A percentile compares a stretch with the other conserved stretches of the same genome.
Evolutionary conservation across 345 rosid genomes (phyloP).

Genomic region (Salix arbutifolia): DNA sequence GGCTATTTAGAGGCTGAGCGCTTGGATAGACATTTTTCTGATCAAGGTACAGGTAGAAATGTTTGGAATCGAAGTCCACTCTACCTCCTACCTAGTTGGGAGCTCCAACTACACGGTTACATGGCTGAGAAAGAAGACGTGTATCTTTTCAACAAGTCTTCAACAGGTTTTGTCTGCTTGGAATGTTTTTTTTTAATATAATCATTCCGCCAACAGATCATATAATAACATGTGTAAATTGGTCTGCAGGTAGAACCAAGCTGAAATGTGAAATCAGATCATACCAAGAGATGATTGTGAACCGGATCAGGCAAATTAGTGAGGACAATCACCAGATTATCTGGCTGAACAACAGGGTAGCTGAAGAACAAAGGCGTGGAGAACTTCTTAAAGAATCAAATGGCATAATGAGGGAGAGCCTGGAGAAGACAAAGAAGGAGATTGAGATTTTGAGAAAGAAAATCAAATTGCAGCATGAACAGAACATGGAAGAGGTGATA

Average conservation of each 20-base stretch:
- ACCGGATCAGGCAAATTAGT: constrained; percentile 46
- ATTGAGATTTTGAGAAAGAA: constrained; percentile 56
- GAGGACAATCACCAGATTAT: constrained; percentile 65
- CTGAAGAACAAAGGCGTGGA: constrained; percentile 32
- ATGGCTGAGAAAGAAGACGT: constrained; percentile 63
- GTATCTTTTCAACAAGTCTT: constrained; percentile 57
- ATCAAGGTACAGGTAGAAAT: constrained; percentile 58
- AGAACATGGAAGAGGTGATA: constrained; percentile 67
- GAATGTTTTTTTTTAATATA: not conserved
- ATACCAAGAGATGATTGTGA: constrained; percentile 66
- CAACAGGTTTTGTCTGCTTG: constrained; percentile 38
- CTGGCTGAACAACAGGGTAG: constrained; percentile 43
- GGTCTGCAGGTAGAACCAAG: constrained; percentile 47
- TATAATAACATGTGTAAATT: not conserved
- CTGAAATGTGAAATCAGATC: constrained; percentile 68
- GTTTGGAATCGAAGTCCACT: constrained; percentile 43
- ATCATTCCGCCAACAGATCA: not conserved
- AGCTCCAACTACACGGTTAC: constrained; percentile 73
- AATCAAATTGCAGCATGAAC: constrained; percentile 55
- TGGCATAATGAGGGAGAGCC: constrained; percentile 45
- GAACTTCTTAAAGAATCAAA: constrained; percentile 50
- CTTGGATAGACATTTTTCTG: constrained; percentile 52
- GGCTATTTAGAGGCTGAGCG: constrained; percentile 82
- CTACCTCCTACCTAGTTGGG: constrained; percentile 41
- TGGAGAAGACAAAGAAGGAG: constrained; percentile 49